Conservation (phyloP, 805 yeast species). For the Priceomyces carsonii region DNA sequence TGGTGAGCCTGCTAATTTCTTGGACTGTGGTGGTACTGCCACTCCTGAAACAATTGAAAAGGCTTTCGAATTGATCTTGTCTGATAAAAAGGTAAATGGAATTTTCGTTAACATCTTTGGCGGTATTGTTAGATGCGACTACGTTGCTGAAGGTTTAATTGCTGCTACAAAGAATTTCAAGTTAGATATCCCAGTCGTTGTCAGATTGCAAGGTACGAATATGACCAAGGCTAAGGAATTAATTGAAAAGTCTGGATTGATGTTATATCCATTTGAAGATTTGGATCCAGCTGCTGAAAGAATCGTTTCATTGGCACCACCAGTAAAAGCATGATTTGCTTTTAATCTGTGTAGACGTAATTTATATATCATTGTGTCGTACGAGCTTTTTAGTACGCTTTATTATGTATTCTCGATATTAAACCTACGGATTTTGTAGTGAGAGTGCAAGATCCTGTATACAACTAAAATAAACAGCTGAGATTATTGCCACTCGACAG, state of each 20-base stretch:
- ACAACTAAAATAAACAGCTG: not conserved
- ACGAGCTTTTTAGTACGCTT: too few relatives aligned
- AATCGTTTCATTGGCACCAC: slow-evolving; percentile 74
- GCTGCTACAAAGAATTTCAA: slow-evolving; percentile 91
- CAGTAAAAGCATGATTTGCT: slow-evolving; percentile 15
- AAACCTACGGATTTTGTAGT: too few relatives aligned
- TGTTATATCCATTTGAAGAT: slow-evolving; percentile 88
- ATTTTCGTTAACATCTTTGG: slow-evolving; percentile 98
- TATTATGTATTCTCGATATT: too few relatives aligned
- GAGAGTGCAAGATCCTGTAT: too few relatives aligned
- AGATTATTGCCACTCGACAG: too few relatives aligned
- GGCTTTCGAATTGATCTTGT: slow-evolving; percentile 90
- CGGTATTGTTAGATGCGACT: slow-evolving; percentile 99
- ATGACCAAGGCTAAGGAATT: slow-evolving; percentile 83
- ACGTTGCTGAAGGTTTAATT: slow-evolving; percentile 96
- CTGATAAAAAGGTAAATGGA: slow-evolving; percentile 87
- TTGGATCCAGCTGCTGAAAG: slow-evolving; percentile 97
- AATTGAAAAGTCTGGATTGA: slow-evolving; percentile 84
- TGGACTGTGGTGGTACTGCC: slow-evolving; percentile 99
- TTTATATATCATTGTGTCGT: slow-evolving; percentile 1
- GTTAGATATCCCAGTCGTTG: slow-evolving; percentile 92
- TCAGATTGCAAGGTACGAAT: slow-evolving; percentile 98
- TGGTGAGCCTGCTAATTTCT: slow-evolving; percentile 98
- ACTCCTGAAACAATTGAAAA: slow-evolving; percentile 97
- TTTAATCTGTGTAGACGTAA: not conserved